These are phyloP conservation scores for Lachnum nothofagi DNA, from an alignment of 2,329 filamentous ascomycete genomes.

Conservation along the genomic window DNA sequence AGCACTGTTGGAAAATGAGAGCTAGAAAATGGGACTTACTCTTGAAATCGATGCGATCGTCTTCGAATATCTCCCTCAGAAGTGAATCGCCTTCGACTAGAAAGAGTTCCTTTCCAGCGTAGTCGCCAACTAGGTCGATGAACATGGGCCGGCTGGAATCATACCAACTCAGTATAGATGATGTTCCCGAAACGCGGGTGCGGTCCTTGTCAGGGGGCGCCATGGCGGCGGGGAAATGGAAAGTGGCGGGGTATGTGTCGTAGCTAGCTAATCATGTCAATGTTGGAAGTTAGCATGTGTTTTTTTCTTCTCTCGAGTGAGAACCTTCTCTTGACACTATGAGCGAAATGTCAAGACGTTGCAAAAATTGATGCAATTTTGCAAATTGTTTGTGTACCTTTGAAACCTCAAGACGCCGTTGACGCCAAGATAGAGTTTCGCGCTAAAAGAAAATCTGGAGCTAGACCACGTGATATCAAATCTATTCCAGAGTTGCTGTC, in stretches of 20 bases:
- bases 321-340: too few relatives aligned
- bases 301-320: too few relatives aligned
- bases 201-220: slow-evolving; percentile 8
- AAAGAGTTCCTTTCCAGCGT: slow-evolving; percentile 68
- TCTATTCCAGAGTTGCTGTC: too few relatives aligned
- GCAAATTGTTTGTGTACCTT: too few relatives aligned
- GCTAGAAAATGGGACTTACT: too few relatives aligned
- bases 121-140: slow-evolving; percentile 69
- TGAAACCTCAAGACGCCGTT: too few relatives aligned
- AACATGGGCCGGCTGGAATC: slow-evolving; percentile 38
- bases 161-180: slow-evolving; percentile 36
- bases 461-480: too few relatives aligned
- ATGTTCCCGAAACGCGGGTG: slow-evolving; percentile 3
- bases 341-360: too few relatives aligned
- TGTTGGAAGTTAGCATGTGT: not conserved
- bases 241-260: not conserved
- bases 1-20: not conserved
- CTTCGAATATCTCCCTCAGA: slow-evolving; percentile 58
- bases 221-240: slow-evolving; percentile 12
- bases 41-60: slow-evolving; percentile 59
- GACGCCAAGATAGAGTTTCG: too few relatives aligned
- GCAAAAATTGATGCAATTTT: too few relatives aligned
- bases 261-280: not conserved
- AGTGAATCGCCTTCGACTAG: slow-evolving; percentile 69
- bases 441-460: too few relatives aligned